Evolutionary conservation across 306 rosid genomes (phyloP), one percentile per base, ranked within the genome.

Genomic region (Pyrus betulifolia): DNA sequence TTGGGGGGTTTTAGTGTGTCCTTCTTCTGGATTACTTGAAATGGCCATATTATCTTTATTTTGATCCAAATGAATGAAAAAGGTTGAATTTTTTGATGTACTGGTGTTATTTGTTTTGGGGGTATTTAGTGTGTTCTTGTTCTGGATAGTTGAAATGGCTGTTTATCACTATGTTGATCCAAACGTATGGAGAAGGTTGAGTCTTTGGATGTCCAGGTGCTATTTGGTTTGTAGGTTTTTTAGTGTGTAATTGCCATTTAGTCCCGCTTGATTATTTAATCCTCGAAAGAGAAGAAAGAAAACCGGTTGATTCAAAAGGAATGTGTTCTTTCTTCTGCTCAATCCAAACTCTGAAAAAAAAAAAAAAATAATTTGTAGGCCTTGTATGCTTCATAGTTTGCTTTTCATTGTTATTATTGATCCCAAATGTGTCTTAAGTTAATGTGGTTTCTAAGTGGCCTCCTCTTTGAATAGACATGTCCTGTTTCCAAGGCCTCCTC

Each of bases 401-500:
- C 40, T 7, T 35, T 35, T 35, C 10, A 35, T 35, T 35, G 40
- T 35, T 49, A 5, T 0, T 28, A 18, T 70, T 19, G 31, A 18
- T 60, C 30, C 61, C 44, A 27, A 52, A 23, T 27, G 15, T 17
- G 57, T 51, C 55, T 19, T 35, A 18, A 14, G 64, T 71, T 52
- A 21, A 71, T 52, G 64, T 28, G 74, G 40, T 14, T 54, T 54
- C 75, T 71, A 40, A 2, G 12, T 40, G 45, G 45, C 45, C 45
- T 40, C 25, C 18, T 1, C 73, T 17, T 54, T 75, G 3, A 58
- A 80, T 88, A 88, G 97, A 90, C 82, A 74, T 90, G 78, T 88
- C 97, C 54, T 92, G 97, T 79, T 92, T 92, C 78, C 96, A 87
- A 81, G 93, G 97, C 45, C 85, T 92, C 40, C 85, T 92, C 72